Evolutionary conservation across 1,284 basidiomycete genomes (phyloP).

Genomic region (Puccinia novopanici): DNA sequence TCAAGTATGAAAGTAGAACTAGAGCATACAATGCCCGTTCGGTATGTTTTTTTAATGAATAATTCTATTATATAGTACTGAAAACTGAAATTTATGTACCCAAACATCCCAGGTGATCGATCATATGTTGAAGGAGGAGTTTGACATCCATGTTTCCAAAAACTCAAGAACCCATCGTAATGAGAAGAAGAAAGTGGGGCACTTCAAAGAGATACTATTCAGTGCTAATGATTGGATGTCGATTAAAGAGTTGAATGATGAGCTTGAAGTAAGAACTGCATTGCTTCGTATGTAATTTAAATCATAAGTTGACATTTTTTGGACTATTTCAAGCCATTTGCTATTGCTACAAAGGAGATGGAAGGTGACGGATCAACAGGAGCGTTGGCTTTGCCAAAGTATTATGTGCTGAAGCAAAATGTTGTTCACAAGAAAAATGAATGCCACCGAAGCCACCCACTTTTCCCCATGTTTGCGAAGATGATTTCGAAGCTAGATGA

Average conservation of each 20-base stretch:
- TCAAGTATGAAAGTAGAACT: constrained; percentile 1
- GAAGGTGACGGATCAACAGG: constrained; percentile 29
- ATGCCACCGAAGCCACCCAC: neutral
- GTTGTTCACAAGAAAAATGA: neutral
- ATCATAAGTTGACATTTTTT: too few relatives aligned
- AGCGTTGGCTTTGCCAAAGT: neutral
- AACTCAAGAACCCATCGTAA: neutral
- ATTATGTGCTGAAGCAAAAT: neutral
- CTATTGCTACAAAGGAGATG: neutral
- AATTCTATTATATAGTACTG: too few relatives aligned
- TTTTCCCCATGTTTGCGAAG: neutral
- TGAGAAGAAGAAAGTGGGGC: neutral
- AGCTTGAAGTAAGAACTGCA: constrained; percentile 10
- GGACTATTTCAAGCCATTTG: neutral
- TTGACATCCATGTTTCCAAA: neutral
- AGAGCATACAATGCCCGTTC: neutral
- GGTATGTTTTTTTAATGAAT: neutral
- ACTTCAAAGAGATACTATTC: neutral
- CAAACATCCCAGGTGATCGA: neutral
- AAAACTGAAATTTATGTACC: too few relatives aligned
- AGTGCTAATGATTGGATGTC: neutral
- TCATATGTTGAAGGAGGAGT: neutral
- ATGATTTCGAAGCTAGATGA: neutral
- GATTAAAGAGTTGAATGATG: constrained; percentile 10
- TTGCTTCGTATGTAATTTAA: too few relatives aligned